Evolutionary conservation across 345 rosid species (phyloP).

Genomic region (Kernera saxatilis): DNA sequence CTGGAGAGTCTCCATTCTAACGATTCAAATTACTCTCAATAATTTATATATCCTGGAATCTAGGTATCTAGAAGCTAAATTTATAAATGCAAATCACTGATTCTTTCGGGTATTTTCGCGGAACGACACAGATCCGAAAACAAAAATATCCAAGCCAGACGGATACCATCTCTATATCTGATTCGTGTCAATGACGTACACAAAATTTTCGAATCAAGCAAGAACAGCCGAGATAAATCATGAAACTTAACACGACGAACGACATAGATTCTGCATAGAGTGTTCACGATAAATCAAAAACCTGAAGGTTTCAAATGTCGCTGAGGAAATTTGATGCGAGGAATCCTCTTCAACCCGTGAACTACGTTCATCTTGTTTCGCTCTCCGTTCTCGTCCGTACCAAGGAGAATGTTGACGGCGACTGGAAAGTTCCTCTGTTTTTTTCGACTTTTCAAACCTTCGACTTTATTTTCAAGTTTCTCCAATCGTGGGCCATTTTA

Average conservation of each 20-base stretch:
- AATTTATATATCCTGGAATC: neutral
- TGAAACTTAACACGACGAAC: neutral
- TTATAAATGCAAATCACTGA: neutral
- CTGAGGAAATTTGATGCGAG: slow-evolving; percentile 82
- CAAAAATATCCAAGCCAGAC: neutral
- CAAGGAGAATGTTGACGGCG: slow-evolving; percentile 18
- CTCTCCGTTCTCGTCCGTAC: neutral
- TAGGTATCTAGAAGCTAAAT: neutral
- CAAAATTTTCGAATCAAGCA: neutral
- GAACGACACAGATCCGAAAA: slow-evolving; percentile 1
- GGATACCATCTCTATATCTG: neutral
- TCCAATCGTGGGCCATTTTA: neutral
- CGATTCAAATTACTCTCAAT: neutral
- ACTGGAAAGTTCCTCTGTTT: neutral
- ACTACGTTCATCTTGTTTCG: slow-evolving; percentile 50
- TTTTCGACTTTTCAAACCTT: neutral
- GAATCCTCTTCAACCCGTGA: slow-evolving; percentile 75
- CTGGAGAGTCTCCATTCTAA: neutral
- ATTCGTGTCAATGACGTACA: neutral
- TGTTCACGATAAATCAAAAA: neutral
- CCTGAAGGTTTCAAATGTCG: slow-evolving; percentile 52
- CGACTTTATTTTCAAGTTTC: neutral
- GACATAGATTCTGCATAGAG: neutral
- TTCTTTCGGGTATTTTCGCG: neutral
- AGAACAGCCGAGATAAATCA: neutral